These are phyloP conservation scores for Astrothelium macrocarpum DNA, from an alignment of 495 filamentous ascomycete genomes.

Conservation along the genomic window DNA sequence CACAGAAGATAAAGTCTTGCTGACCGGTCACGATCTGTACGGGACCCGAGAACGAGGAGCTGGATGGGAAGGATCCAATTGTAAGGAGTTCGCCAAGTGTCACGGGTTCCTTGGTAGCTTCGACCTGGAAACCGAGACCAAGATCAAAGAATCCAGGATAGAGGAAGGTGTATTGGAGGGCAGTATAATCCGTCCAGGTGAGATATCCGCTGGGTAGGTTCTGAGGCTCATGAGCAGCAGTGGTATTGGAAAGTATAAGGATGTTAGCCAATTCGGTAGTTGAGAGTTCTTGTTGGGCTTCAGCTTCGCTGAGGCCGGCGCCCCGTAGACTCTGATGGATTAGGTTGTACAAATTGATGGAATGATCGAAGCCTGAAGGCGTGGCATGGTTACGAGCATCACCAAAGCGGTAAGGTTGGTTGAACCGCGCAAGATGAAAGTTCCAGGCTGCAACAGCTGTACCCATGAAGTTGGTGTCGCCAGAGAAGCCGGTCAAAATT, in stretches of 20 bases:
- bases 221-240: slow-evolving; percentile 8
- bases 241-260: slow-evolving; percentile 15
- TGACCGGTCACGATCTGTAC: slow-evolving; percentile 12
- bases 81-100: slow-evolving; percentile 13
- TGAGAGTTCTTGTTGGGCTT: slow-evolving; percentile 3
- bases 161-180: slow-evolving; percentile 39
- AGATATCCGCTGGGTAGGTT: slow-evolving; percentile 38
- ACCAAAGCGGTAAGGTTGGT: slow-evolving; percentile 30
- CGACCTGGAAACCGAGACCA: slow-evolving; percentile 32
- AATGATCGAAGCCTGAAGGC: background rate
- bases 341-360: background rate
- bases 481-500: slow-evolving; percentile 48
- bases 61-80: slow-evolving; percentile 4
- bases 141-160: slow-evolving; percentile 37
- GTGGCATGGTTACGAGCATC: background rate
- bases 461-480: slow-evolving; percentile 26
- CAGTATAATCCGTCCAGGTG: slow-evolving; percentile 30
- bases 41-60: slow-evolving; percentile 8
- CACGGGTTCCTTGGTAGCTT: slow-evolving; percentile 31
- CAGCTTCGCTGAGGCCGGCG: background rate
- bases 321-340: background rate
- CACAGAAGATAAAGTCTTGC: slow-evolving; percentile 8
- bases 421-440: slow-evolving; percentile 37
- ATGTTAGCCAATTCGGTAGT: slow-evolving; percentile 23
- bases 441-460: slow-evolving; percentile 33